These are phyloP conservation scores for Kazachstania bromeliacearum DNA, from an alignment of 805 yeast genomes.

Conservation along the genomic window DNA sequence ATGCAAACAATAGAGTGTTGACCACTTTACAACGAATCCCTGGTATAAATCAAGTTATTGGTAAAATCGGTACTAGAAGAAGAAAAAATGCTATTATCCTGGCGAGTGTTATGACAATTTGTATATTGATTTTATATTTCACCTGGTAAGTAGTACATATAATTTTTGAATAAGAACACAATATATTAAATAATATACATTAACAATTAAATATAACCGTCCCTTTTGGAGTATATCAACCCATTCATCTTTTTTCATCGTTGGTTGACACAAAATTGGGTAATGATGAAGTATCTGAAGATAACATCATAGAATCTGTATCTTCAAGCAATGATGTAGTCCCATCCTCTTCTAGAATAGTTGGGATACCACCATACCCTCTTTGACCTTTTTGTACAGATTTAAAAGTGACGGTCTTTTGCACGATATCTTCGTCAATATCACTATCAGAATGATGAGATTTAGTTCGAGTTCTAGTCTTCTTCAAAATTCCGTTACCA, in stretches of 20 bases:
- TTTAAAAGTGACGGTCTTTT: conserved; percentile 26
- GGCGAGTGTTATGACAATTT: conserved; percentile 59
- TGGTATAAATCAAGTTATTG: conserved; percentile 65
- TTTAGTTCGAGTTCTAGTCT: conserved; percentile 12
- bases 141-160: no score
- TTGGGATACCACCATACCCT: conserved; percentile 24
- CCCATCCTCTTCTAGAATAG: conserved; percentile 24
- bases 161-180: no score
- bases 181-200: no score
- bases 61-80: conserved; percentile 79
- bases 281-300: conserved; percentile 10
- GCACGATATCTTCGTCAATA: conserved; percentile 12
- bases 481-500: conserved; percentile 5
- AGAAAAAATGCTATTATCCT: conserved; percentile 81
- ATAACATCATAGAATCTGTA: conserved; percentile 8
- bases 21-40: conserved; percentile 64
- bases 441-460: conserved; percentile 5
- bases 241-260: conserved; percentile 1
- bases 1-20: conserved; percentile 55
- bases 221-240: neutral
- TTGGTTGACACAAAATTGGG: conserved; percentile 5
- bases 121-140: conserved; percentile 62
- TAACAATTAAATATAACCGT: neutral
- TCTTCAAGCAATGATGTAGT: conserved; percentile 18
- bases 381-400: conserved; percentile 19